Base-by-base conservation (phyloP, 805 yeast genomes). In the Saccharomycopsis microspora region DNA sequence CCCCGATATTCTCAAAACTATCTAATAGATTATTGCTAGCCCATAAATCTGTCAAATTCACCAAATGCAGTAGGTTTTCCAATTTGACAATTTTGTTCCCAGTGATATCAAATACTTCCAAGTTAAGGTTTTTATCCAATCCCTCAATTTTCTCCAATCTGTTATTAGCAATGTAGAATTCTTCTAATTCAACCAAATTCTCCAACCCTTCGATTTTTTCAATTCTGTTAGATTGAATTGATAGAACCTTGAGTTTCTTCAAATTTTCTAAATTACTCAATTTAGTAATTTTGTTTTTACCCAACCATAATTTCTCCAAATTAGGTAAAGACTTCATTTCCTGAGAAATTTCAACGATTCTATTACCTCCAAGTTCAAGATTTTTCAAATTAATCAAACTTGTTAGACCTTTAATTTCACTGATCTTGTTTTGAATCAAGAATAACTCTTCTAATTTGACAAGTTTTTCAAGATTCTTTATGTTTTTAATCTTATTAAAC, bases 281-380 rank as follows among this genome's bases (percentile, higher is more conserved):
- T 58, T 66, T 74, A 1, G 73, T 56, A 47, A 93, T 85, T 53
- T 74, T 74, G 64, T 93, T 93, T 59, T 88, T 87, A 42, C 97
- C 98, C 39, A 93, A 69, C 98, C 97, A 93, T 42, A 93, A 67
- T 60, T 89, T 84, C 54, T 77, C 75, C 41, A 93, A 65, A 44
- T 71, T 74, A 0, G 64, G 66, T 50, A 90, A 67, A 0, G 65
- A 63, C 27, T 72, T 70, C 55, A 89, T 60, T 39, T 77, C 76
- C 53, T 78, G 82, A 32, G 67, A 60, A 41, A 84, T 78, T 39
- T 57, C 62, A 41, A 75, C 71, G 42, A 87, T 73, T 49, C 78
- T 71, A 64, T 93, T 93, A 29, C 97, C 98, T 8, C 97, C 98
- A 39, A 93, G 70, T 64, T 93, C 98, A 47, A 93, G 66, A 55